Evolutionary conservation across 2,329 filamentous ascomycete genomes (phyloP).

Genomic region (Claviceps sp.): DNA sequence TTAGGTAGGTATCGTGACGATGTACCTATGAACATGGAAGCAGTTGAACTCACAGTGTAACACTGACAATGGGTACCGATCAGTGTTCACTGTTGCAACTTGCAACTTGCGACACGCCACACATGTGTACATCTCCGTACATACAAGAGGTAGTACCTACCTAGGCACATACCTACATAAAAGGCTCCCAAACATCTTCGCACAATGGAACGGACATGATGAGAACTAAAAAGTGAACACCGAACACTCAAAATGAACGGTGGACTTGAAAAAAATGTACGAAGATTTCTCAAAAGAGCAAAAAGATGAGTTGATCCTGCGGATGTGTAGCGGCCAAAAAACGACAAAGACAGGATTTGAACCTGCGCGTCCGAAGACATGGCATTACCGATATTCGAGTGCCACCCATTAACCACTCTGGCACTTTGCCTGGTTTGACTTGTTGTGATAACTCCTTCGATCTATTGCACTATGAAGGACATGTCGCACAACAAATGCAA

Average conservation of each 20-base stretch:
- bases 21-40: not conserved
- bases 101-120: too few species aligned
- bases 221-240: too few species aligned
- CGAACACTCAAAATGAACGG: too few species aligned
- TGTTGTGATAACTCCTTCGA: fast-evolving
- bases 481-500: too few species aligned
- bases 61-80: too few species aligned
- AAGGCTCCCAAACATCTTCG: too few species aligned
- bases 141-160: too few species aligned
- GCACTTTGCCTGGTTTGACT: conserved; percentile 7
- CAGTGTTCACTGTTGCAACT: too few species aligned
- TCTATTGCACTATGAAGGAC: not conserved
- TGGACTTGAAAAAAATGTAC: too few species aligned
- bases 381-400: conserved; percentile 8
- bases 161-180: too few species aligned
- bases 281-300: not conserved
- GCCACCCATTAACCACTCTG: conserved; percentile 11
- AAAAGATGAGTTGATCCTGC: not conserved
- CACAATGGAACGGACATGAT: too few species aligned
- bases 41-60: not conserved
- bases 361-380: conserved; percentile 12
- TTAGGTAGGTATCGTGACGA: not conserved
- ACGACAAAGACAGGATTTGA: conserved; percentile 12
- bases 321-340: not conserved
- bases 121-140: too few species aligned